Evolutionary conservation across 2,329 filamentous ascomycete genomes (phyloP), one percentile per base, ranked within the genome.

Genomic region (Aspergillus pseudoglaucus): DNA sequence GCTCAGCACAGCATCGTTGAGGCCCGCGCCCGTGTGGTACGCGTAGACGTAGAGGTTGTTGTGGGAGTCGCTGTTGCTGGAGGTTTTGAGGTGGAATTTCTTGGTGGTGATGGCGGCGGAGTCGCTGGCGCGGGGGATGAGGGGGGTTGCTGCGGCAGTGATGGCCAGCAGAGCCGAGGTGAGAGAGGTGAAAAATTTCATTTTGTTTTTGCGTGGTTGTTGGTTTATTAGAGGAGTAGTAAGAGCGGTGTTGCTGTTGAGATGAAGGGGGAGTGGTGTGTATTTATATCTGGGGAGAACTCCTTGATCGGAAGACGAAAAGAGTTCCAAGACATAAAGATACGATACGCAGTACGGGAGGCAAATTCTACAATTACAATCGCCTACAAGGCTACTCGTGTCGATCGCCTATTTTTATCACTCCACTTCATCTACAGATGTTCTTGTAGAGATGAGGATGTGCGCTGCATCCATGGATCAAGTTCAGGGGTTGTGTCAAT

Each of bases 1-100:
- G 3, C 56, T 56, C 14, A 72, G 57, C 3, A 69, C 66, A 8
- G 66, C 67, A 49, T 70, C 68, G 27, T 62, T 66, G 23, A 65
- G 47, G 12, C 66, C 69, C n/a, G 68, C 68, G 15, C 64, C 66
- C n/a, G 66, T 69, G 57, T 71, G 69, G 52, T 68, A 72, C 33
- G 59, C 54, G 23, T 60, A 60, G 23, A 71, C 57, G 25, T 65
- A 71, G 46, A 69, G 62, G 50, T 65, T 47, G 53, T 69, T 67
- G 52, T 67, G 61, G 1, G 57, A 42, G 0, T 52, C 18, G 42
- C 61, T 57, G 18, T 48, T 46, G 8, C 62, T 54, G 10, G 52
- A 58, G n/a, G 68, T 64, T 53, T 69, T 70, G 27, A 70, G 56
- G 46, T 60, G 55, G 53, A 68, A 69, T 27, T 55, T 45, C n/a